These are phyloP conservation scores for Tubosaeta sp. DNA, from an alignment of 768 basidiomycete genomes.

Conservation along the genomic window DNA sequence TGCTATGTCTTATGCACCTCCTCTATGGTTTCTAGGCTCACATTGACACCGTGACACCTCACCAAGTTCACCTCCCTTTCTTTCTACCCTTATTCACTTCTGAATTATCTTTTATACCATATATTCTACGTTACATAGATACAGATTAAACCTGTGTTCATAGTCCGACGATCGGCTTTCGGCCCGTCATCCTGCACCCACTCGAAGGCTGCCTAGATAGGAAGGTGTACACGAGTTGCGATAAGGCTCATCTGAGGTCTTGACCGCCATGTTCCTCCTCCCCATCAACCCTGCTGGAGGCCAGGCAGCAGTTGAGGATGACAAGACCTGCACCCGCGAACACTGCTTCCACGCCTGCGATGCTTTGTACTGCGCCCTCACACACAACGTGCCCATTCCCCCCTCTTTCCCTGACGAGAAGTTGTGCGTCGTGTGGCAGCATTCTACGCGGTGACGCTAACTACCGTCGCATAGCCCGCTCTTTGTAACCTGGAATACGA, in stretches of 20 bases:
- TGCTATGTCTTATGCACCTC: conserved; percentile 29
- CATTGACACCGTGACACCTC: conserved; percentile 20
- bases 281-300: conserved; percentile 47
- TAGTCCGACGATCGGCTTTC: conserved; percentile 23
- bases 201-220: conserved; percentile 24
- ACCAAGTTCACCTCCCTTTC: conserved; percentile 10
- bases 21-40: conserved; percentile 20
- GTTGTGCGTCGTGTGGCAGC: conserved; percentile 55
- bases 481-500: conserved; percentile 95
- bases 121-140: conserved; percentile 36
- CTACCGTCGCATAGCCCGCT: conserved; percentile 48
- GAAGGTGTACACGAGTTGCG: conserved; percentile 15
- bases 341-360: conserved; percentile 85
- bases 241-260: conserved; percentile 16
- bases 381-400: conserved; percentile 44
- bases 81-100: conserved; percentile 29
- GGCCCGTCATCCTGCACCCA: conserved; percentile 5
- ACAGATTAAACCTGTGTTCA: conserved; percentile 34
- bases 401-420: conserved; percentile 69
- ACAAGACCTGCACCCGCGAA: conserved; percentile 56
- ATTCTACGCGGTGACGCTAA: conserved; percentile 4
- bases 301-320: conserved; percentile 35
- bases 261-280: conserved; percentile 50
- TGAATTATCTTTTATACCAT: conserved; percentile 40
- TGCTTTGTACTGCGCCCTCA: conserved; percentile 73